phyloP scores from a whole-genome alignment of 495 filamentous ascomycete genomes.

The Penicillium soppii region DNA sequence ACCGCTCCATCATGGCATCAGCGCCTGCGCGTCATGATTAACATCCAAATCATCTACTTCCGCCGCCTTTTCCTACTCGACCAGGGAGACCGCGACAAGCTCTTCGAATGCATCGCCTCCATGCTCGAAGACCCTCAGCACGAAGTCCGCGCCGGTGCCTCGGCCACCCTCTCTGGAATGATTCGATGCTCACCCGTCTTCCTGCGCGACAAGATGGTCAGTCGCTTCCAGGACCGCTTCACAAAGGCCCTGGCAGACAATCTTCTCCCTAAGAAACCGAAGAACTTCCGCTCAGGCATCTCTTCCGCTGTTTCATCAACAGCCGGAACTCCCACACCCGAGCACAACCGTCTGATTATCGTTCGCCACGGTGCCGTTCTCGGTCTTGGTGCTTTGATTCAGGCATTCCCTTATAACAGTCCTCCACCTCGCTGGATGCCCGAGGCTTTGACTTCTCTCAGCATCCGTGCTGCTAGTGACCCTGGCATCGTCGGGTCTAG shows the following conservation, averaged over 20 bases:
- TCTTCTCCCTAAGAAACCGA: slow-evolving; percentile 77
- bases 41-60: slow-evolving; percentile 99
- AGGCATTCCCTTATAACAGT: slow-evolving; percentile 95
- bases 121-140: slow-evolving; percentile 93
- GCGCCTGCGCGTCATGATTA: slow-evolving; percentile 92
- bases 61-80: slow-evolving; percentile 91
- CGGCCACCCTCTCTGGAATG: slow-evolving; percentile 93
- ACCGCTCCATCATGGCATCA: slow-evolving; percentile 93
- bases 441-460: slow-evolving; percentile 83
- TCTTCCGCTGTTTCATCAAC: slow-evolving; percentile 53
- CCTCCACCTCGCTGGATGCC: slow-evolving; percentile 94
- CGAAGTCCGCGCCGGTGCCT: slow-evolving; percentile 91
- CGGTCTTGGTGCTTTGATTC: slow-evolving; percentile 85
- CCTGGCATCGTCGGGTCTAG: slow-evolving; percentile 93
- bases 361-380: slow-evolving; percentile 87
- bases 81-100: slow-evolving; percentile 66
- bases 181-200: slow-evolving; percentile 90
- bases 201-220: slow-evolving; percentile 74
- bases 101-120: slow-evolving; percentile 86
- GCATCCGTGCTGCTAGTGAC: slow-evolving; percentile 80
- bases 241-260: slow-evolving; percentile 72
- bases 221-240: slow-evolving; percentile 74
- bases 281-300: slow-evolving; percentile 32
- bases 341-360: slow-evolving; percentile 76
- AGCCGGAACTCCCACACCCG: slow-evolving; percentile 75